Percentiles rank a stretch among this genome's conserved stretches.
These are phyloP conservation scores for Cutaneotrichosporon cutaneum DNA, from an alignment of 1,284 basidiomycete genomes.

Conservation along the genomic window DNA sequence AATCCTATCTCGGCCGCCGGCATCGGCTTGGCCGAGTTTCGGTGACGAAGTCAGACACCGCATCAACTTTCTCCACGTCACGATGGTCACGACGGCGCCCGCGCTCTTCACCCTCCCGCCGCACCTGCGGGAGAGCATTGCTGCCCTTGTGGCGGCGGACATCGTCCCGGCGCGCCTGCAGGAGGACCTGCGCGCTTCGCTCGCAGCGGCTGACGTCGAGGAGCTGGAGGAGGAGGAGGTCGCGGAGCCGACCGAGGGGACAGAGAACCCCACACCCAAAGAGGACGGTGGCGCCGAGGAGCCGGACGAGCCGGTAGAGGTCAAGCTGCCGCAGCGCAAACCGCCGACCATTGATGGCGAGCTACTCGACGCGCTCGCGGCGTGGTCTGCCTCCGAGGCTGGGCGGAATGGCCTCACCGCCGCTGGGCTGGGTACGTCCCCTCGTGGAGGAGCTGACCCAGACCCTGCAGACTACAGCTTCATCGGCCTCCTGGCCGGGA, in stretches of 20 bases:
- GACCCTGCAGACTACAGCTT: slow-evolving; percentile 34
- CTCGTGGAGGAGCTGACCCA: slow-evolving; percentile 12
- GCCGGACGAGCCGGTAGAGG: background rate
- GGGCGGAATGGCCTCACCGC: slow-evolving; percentile 13
- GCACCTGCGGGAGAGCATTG: slow-evolving; percentile 36
- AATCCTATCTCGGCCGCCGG: too few relatives aligned
- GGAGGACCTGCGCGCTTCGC: slow-evolving; percentile 12
- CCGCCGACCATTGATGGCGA: slow-evolving; percentile 23
- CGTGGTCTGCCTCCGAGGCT: slow-evolving; percentile 18
- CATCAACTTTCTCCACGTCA: background rate
- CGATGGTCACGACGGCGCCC: slow-evolving; percentile 11
- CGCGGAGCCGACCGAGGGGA: too few relatives aligned
- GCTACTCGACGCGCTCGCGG: slow-evolving; percentile 22
- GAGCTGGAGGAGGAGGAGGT: slow-evolving; percentile 15
- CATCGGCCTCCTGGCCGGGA: slow-evolving; percentile 43
- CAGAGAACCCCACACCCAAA: background rate
- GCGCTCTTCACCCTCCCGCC: slow-evolving; percentile 39
- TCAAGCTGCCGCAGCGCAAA: background rate
- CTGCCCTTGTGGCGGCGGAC: slow-evolving; percentile 23
- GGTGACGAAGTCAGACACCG: background rate
- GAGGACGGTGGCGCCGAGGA: background rate
- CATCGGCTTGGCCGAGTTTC: background rate
- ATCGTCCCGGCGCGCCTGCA: slow-evolving; percentile 27
- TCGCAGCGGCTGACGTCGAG: slow-evolving; percentile 12
- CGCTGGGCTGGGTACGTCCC: slow-evolving; percentile 22